A percentile compares a stretch with the other conserved stretches of the same genome.
Evolutionary conservation across 2,329 filamentous ascomycete species (phyloP).

Genomic region (Fusarium lyarnte): DNA sequence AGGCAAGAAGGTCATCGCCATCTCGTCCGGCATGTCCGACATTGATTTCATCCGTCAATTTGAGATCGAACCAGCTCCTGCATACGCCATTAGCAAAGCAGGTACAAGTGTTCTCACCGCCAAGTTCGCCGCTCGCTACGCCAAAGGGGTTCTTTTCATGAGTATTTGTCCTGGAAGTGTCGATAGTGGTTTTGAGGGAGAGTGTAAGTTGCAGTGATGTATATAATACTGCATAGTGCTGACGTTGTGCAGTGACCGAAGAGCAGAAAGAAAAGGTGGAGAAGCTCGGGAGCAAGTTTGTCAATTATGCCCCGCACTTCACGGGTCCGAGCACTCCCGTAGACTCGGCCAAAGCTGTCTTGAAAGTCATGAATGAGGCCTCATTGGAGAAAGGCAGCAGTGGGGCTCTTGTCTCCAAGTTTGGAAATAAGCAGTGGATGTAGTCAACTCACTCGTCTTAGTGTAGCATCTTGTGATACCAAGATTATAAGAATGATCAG

Average conservation of each 20-base stretch:
- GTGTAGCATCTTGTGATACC: no score
- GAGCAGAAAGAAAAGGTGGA: neutral
- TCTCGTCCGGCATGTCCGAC: neutral
- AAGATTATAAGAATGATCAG: no score
- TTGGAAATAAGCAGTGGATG: neutral
- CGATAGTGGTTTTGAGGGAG: neutral
- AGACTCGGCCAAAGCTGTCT: neutral
- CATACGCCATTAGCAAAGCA: neutral
- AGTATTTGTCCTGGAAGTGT: neutral
- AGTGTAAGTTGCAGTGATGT: neutral
- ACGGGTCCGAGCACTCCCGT: neutral
- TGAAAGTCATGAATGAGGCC: neutral
- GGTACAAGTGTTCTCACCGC: neutral
- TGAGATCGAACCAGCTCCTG: neutral
- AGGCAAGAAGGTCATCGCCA: neutral
- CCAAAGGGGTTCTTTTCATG: neutral
- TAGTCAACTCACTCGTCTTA: neutral
- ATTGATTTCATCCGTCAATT: neutral
- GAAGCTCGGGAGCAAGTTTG: neutral
- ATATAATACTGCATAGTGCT: neutral
- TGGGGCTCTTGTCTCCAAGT: neutral
- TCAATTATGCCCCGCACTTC: neutral
- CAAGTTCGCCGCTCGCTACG: neutral
- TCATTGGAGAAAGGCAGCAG: neutral
- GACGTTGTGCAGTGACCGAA: neutral